These are phyloP conservation scores for Cercospora beticola DNA, from an alignment of 2,329 filamentous ascomycete genomes.

Conservation along the genomic window DNA sequence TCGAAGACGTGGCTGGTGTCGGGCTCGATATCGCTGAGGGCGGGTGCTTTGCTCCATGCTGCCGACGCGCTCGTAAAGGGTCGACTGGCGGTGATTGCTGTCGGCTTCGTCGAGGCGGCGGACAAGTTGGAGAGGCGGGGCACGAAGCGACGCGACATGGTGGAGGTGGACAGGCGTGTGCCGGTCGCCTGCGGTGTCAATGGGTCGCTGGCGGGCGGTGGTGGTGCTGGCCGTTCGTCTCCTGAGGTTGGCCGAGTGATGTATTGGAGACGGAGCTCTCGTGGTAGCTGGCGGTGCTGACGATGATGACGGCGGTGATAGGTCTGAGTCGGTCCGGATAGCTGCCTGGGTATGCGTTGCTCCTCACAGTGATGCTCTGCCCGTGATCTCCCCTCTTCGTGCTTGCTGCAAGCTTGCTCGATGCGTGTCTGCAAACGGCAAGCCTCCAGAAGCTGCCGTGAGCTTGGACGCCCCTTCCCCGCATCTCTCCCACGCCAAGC, in stretches of 20 bases:
- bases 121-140: conserved; percentile 20
- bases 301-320: background rate
- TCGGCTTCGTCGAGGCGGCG: conserved; percentile 16
- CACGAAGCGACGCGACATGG: conserved; percentile 29
- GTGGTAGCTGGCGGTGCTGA: background rate
- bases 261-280: background rate
- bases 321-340: background rate
- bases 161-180: background rate
- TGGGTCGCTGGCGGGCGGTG: background rate
- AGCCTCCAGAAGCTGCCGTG: background rate
- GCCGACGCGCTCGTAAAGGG: conserved; percentile 21
- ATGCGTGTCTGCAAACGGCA: background rate
- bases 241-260: background rate
- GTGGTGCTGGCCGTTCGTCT: background rate
- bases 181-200: background rate
- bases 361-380: background rate
- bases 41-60: conserved; percentile 55
- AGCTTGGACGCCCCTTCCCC: background rate
- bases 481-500: background rate
- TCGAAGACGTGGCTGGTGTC: conserved; percentile 74
- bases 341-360: background rate
- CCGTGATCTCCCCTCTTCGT: background rate
- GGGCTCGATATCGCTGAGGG: conserved; percentile 79
- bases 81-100: conserved; percentile 10
- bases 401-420: background rate